phyloP scores from a whole-genome alignment of 2,329 filamentous ascomycete species.

The Endocalyx cinctus region DNA sequence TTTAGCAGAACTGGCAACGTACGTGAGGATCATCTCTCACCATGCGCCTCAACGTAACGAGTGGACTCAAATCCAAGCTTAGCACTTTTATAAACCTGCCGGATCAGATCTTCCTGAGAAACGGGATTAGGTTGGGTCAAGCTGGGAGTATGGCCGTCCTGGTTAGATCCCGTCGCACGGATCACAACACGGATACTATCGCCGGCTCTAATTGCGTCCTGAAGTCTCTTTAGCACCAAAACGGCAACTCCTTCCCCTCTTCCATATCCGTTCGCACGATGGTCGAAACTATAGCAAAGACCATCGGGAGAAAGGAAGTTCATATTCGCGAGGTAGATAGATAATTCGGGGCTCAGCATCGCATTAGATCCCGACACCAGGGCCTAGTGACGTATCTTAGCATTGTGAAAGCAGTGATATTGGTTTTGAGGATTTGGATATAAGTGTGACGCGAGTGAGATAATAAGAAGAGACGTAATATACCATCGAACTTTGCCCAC shows the following conservation, averaged over 20 bases:
- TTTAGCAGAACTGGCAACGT: too few relatives aligned
- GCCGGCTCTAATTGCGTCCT: slow-evolving; percentile 3
- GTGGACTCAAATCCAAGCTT: not conserved
- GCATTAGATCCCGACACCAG: slow-evolving; percentile 2
- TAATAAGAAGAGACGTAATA: too few relatives aligned
- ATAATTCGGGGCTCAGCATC: not conserved
- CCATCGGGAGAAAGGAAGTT: not conserved
- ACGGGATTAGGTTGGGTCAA: not conserved
- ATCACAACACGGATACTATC: slow-evolving; percentile 7
- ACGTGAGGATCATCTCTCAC: too few relatives aligned
- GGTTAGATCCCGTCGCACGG: slow-evolving; percentile 3
- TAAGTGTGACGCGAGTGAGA: too few relatives aligned
- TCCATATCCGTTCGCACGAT: not conserved
- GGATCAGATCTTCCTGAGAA: not conserved
- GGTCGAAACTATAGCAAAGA: not conserved
- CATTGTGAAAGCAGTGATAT: not conserved
- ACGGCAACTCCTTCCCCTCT: slow-evolving; percentile 5
- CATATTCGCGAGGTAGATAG: not conserved
- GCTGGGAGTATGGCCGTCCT: slow-evolving; percentile 4
- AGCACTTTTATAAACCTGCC: not conserved
- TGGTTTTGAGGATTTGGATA: not conserved
- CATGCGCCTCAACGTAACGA: not conserved
- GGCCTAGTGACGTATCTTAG: slow-evolving; percentile 1
- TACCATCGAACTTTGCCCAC: slow-evolving; percentile 4
- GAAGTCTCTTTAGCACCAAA: slow-evolving; percentile 4